These are phyloP conservation scores for Candida nitratophila DNA, from an alignment of 805 yeast genomes.

Conservation along the genomic window DNA sequence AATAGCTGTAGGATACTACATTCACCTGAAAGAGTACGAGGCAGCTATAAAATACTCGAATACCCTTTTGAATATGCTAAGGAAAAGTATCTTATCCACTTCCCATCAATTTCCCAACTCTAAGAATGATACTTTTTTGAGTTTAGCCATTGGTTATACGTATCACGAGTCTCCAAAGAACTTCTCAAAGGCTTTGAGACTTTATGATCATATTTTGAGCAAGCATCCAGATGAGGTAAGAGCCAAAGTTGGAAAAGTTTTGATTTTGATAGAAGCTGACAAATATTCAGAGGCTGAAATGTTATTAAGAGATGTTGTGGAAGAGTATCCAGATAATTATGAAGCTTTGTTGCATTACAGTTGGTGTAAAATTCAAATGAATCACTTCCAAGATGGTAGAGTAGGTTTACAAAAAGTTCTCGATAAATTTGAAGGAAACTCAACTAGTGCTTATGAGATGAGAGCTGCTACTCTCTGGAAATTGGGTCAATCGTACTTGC, in stretches of 20 bases:
- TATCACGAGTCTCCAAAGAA: constrained; percentile 89
- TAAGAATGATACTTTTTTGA: constrained; percentile 51
- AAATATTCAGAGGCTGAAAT: constrained; percentile 46
- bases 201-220: constrained; percentile 57
- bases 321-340: constrained; percentile 41
- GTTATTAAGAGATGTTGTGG: constrained; percentile 44
- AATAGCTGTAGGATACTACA: constrained; percentile 52
- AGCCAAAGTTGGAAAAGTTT: constrained; percentile 78
- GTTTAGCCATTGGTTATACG: constrained; percentile 70
- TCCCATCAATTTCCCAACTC: constrained; percentile 45
- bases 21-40: constrained; percentile 56
- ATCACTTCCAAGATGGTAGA: constrained; percentile 46
- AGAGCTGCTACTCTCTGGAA: constrained; percentile 66
- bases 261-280: constrained; percentile 63
- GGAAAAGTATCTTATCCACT: constrained; percentile 36
- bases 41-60: constrained; percentile 55
- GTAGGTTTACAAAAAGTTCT: constrained; percentile 39
- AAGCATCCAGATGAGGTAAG: constrained; percentile 31
- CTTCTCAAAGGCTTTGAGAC: constrained; percentile 60
- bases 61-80: constrained; percentile 49
- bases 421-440: constrained; percentile 37
- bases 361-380: constrained; percentile 66
- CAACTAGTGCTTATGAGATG: constrained; percentile 42
- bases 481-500: constrained; percentile 57
- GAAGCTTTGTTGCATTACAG: constrained; percentile 64